Base-by-base conservation (phyloP, 768 basidiomycete species). In the Trametes elegans region DNA sequence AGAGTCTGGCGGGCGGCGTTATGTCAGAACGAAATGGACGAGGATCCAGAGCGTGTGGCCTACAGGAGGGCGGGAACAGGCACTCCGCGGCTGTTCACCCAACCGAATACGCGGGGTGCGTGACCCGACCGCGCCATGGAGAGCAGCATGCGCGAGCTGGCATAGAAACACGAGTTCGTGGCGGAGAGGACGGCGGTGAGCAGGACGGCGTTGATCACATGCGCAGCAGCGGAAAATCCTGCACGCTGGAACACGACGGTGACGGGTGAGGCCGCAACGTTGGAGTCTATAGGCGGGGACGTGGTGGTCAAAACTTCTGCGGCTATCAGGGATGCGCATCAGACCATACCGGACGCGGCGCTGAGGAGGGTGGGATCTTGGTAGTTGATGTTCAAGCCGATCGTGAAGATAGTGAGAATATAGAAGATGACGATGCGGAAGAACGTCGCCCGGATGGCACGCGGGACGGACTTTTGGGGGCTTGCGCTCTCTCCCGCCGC, bases 401-500 rank as follows among this genome's bases (percentile, higher is more conserved):
- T 86, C 11, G 83, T 82, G 41, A 85, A 68, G 57, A 87, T 79
- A 7, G 83, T 79, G 26, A 84, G 73, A 57, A 86, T 69, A 62
- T 85, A 88, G 65, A 88, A 85, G 19, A 88, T 62, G 35, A 82
- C 67, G 57, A 86, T 83, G 31, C 84, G 77, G 71, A 83, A 74
- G 70, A 87, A 87, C 0, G 85, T 86, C 32, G 81, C 81, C 35
- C 58, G 55, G 35, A 63, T 78, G 1, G 87, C 87, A 0, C 74
- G 70, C 3, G 85, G 85, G 26, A 88, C 79, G 1, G 82, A 69
- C 65, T 82, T 81, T 69, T 83, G 75, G 1, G 87, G 87, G 60
- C 76, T 77, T 41, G 76, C 76, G 6, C 82, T 82, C 70, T 88
- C 87, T 29, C 85, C 84, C 9, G 87, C 86, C n/a, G 87, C 86